Base-by-base conservation (phyloP, 2,329 filamentous ascomycete species). In the Trichoderma pleuroti region DNA sequence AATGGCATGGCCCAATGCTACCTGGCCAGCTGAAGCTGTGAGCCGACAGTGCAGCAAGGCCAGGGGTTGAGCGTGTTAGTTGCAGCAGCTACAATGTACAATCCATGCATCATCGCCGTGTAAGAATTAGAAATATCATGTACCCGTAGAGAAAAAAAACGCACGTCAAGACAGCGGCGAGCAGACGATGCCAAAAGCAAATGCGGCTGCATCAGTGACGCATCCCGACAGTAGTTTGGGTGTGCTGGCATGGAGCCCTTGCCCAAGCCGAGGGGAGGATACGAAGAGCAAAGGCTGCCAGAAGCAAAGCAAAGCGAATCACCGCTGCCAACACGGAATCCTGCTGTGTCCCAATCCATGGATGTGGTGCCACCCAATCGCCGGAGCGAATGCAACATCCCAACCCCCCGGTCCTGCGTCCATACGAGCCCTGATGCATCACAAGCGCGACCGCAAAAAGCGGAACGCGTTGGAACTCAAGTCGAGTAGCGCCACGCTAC, bases 391-490 rank as follows among this genome's bases (percentile, higher is more conserved):
- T 26, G 52, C 28, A 52, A 11, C 36, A 14, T 49, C 65, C 56
- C 64, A 14, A 60, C 65, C 65, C 64, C 64, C 56, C 56, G 65
- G 56, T 42, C 65, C 52, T 68, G 65, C 65, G 36, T 61, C 39
- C 56, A 68, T 68, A 68, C 65, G 65, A 68, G 65, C 65, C 54
- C 26, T 61, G 39, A 36, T 68, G 65, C 65, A 68, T 52, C 54
- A 68, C 56, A 68, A 68, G 65, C 65, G 65, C 56, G 54, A 61
- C 54, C 65, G 65, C 54, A 57, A 68, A 68, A 68, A 68, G 65
- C 65, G 65, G 56, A 60, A 68, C 28, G 34, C 39, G 5, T 49
- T 49, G 34, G 28, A 36, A 21, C 39, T 36, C 42, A 59, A 30
- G 52, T 46, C 18, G 32, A 60, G 30, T 68, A 68, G 65, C 56